Evolutionary conservation across 2,329 filamentous ascomycete species (phyloP), one percentile per base, ranked within the genome.

Genomic region (Fusarium haematococcum): DNA sequence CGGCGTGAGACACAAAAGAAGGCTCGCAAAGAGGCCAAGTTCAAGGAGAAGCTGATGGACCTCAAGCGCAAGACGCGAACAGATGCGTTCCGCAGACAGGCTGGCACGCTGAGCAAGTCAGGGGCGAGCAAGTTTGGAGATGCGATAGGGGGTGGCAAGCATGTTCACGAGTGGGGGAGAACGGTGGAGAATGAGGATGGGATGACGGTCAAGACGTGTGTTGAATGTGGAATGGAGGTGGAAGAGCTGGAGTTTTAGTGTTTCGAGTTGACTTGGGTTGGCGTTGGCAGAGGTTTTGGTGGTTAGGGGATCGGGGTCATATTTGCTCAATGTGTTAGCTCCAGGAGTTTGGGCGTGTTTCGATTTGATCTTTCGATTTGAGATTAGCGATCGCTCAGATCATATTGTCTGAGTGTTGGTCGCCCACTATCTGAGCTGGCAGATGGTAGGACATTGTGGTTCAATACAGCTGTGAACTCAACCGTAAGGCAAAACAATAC

Each of bases 31-130:
- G 95, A 98, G 81, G 91, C 92, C 78, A 97, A 98, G 82, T 98
- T 98, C 84, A 95, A 94, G 80, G 92, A 91, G 68, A 97, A 97
- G 85, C 86, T 99, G 37, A 88, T 93, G 7, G 95, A 98, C 63
- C 81, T 99, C 73, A 99, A 98, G 87, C 95, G 96, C 84, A 92
- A 95, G 81, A 99, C 97, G 14, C 88, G 95, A 54, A 95, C 97
- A 0, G 97, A 98, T 77, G 94, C 95, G 1, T 97, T 96, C 78
- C 90, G 95, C 65, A 86, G 95, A 59, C 92, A 92, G 77, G 88
- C 91, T 64, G 89, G 89, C 65, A 87, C 88, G 3, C 86, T 91
- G 72, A 88, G 88, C 73, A 87, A 88, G 14, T 83, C 82, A 2
- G 86, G 83, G 23, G 87, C 88, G 14, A 86, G 84, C 45, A 87